Evolutionary conservation across 2,329 filamentous ascomycete genomes (phyloP).

Genomic region (Arthrinium phaeospermum): DNA sequence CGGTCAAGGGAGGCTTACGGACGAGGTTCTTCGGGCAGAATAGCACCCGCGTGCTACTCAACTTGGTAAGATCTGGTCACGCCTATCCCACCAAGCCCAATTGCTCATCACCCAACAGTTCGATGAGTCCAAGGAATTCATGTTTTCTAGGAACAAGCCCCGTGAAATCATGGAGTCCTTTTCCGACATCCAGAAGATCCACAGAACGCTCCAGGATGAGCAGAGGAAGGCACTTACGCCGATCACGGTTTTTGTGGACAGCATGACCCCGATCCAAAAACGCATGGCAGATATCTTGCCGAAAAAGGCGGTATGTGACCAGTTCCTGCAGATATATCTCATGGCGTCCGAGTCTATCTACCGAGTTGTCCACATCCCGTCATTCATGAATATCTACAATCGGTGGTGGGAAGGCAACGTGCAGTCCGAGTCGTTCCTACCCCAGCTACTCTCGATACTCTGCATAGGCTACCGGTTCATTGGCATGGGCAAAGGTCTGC

Average conservation of each 20-base stretch:
- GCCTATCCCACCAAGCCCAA: not conserved
- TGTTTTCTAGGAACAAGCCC: conserved; percentile 49
- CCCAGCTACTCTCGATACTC: conserved; percentile 58
- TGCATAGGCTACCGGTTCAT: conserved; percentile 60
- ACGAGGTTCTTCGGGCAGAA: conserved; percentile 61
- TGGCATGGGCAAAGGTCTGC: conserved; percentile 55
- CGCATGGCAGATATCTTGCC: conserved; percentile 64
- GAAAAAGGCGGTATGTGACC: conserved; percentile 56
- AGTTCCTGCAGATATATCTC: conserved; percentile 55
- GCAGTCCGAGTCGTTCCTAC: conserved; percentile 56
- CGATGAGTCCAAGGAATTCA: conserved; percentile 58
- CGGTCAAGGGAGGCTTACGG: conserved; percentile 53
- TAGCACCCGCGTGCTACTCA: conserved; percentile 58
- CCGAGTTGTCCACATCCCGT: conserved; percentile 57
- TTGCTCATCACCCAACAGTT: conserved; percentile 45
- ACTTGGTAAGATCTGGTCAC: conserved; percentile 50
- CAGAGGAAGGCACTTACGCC: conserved; percentile 53
- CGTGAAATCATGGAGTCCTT: conserved; percentile 50
- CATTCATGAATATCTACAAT: conserved; percentile 57
- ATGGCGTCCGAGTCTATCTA: conserved; percentile 58
- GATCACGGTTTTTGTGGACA: conserved; percentile 62
- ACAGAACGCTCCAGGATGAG: conserved; percentile 54
- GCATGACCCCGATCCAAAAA: conserved; percentile 62
- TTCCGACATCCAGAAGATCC: conserved; percentile 51
- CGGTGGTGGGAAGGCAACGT: conserved; percentile 56